Evolutionary conservation across 768 basidiomycete genomes (phyloP).

Genomic region (Pholiota microspora): DNA sequence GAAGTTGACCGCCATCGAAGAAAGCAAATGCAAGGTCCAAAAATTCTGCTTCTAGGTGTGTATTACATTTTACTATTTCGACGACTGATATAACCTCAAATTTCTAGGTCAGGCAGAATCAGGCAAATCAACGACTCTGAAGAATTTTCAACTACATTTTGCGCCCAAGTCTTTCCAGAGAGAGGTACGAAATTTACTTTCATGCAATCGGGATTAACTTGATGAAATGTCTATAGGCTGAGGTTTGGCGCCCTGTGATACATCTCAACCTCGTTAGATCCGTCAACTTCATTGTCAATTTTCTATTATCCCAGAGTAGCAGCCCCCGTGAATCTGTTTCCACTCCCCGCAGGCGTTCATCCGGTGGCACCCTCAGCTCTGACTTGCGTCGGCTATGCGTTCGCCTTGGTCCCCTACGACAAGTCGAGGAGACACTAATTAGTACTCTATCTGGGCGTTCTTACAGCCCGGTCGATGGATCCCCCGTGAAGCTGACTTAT

Average conservation of each 20-base stretch:
- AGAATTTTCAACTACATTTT: slow-evolving; percentile 64
- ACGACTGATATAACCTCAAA: too few species aligned
- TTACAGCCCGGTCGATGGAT: slow-evolving; percentile 7
- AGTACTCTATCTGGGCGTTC: slow-evolving; percentile 36
- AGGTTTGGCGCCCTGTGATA: slow-evolving; percentile 64
- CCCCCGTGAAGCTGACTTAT: slow-evolving; percentile 18
- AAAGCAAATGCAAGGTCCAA: slow-evolving; percentile 38
- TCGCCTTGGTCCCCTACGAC: slow-evolving; percentile 51
- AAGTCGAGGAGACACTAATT: slow-evolving; percentile 52
- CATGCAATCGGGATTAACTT: neutral
- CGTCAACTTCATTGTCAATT: slow-evolving; percentile 37
- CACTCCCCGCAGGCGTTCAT: slow-evolving; percentile 15
- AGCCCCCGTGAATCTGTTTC: slow-evolving; percentile 18
- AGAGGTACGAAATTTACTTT: slow-evolving; percentile 34
- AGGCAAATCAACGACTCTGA: slow-evolving; percentile 65
- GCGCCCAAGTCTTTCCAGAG: slow-evolving; percentile 56
- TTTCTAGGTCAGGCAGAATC: slow-evolving; percentile 61
- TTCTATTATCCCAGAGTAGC: slow-evolving; percentile 23
- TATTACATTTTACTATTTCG: too few species aligned
- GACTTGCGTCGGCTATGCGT: slow-evolving; percentile 45
- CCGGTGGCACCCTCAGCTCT: slow-evolving; percentile 24
- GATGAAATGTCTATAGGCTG: slow-evolving; percentile 28
- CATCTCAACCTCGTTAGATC: slow-evolving; percentile 66
- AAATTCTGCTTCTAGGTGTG: slow-evolving; percentile 59
- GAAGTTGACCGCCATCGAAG: slow-evolving; percentile 41